Percentiles rank a stretch among this genome's conserved stretches.
Conservation (phyloP, 176 grass and related monocot genomes). For the Pharus latifolius region DNA sequence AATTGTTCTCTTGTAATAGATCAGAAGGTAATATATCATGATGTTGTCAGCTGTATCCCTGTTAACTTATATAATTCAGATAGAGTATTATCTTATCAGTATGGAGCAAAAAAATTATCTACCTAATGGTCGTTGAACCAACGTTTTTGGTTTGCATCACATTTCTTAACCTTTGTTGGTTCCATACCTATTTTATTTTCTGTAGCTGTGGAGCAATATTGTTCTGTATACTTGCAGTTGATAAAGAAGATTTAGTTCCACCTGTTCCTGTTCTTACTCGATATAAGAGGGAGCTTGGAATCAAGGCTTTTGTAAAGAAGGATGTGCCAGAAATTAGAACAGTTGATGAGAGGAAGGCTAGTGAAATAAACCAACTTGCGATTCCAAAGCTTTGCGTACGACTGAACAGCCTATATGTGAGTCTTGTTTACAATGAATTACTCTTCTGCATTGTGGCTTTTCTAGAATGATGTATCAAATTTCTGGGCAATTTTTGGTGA, state of each 20-base stretch:
- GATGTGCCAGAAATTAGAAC: constrained; percentile 64
- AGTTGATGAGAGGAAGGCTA: constrained; percentile 67
- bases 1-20: constrained; percentile 9
- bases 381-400: constrained; percentile 84
- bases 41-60: not conserved
- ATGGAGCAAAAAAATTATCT: constrained; percentile 1
- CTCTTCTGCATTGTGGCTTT: not conserved
- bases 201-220: not conserved
- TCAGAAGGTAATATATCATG: not conserved
- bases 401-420: constrained; percentile 92
- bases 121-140: not conserved
- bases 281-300: constrained; percentile 90
- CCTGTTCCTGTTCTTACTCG: constrained; percentile 89
- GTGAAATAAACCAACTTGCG: constrained; percentile 69
- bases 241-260: constrained; percentile 83
- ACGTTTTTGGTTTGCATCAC: not conserved
- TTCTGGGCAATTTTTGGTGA: not conserved
- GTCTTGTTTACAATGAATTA: constrained; percentile 27
- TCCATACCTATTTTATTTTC: constrained; percentile 5
- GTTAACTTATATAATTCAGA: constrained; percentile 2
- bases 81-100: not conserved
- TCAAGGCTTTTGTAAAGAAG: constrained; percentile 86
- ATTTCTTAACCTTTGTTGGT: not conserved
- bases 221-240: constrained; percentile 48
- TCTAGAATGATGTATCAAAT: not conserved